Base-by-base conservation (phyloP, 805 yeast genomes). In the Kazachstania taianensis region DNA sequence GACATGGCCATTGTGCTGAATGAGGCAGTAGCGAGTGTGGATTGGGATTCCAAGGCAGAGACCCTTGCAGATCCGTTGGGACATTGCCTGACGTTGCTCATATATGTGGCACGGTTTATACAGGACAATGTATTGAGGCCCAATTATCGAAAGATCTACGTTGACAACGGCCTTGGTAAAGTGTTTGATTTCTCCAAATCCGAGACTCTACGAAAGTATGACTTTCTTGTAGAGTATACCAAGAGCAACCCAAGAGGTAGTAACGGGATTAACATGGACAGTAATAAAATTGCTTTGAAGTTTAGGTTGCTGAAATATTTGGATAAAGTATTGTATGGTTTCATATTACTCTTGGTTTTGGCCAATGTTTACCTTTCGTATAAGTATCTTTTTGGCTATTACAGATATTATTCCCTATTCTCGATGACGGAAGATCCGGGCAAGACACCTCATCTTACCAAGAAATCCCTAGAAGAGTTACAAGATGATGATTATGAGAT, bases 51-150 rank as follows among this genome's bases (percentile, higher is more conserved):
- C 2, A 51, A 52, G 32, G 47, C 53, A 3, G 15, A 14, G 3
- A 33, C 48, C 2, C 30, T 48, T 4, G 60, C 58, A 3, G 37
- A 42, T 33, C 60, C 54, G 4, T 23, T 46, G 17, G 63, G 61
- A 2, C 40, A 46, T 29, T 8, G 38, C 6, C 28, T 55, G 6
- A 49, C 52, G 1, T 16, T 41, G 5, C 2, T 32, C n/a, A 46
- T 50, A 23, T 56, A 42, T 33, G 13, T 33, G 3, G 39, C 51
- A 19, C 40, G 59, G 28, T 39, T 54, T n/a, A 9, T 53, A 20
- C 61, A 57, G 35, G 57, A 54, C 30, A 50, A 45, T 33, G 13
- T 56, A 12, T 49, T 57, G 8, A 47, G 37, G 17, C 59, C 60
- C 2, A 53, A 48, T 32, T 41, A 44, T 18, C 33, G 40, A 23